These are phyloP conservation scores for Tilletia setariae DNA, from an alignment of 1,284 basidiomycete genomes.

Conservation along the genomic window DNA sequence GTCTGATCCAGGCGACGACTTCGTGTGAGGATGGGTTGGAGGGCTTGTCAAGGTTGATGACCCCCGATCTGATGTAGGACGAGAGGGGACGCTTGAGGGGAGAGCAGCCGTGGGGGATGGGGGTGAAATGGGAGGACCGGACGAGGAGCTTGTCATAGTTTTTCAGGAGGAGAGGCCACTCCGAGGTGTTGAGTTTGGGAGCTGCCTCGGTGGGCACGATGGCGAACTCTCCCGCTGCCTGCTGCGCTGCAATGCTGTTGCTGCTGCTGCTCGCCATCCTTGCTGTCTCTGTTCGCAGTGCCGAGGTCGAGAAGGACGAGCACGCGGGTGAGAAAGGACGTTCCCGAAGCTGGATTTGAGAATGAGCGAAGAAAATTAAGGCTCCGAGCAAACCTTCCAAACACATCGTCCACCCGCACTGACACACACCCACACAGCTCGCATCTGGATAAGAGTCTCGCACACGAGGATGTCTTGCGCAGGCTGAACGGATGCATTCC, in stretches of 20 bases:
- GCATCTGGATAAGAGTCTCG: too few species aligned
- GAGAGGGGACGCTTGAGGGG: constrained; percentile 89
- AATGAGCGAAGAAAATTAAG: too few species aligned
- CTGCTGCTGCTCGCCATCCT: too few species aligned
- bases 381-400: too few species aligned
- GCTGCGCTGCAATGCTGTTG: constrained; percentile 19
- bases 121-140: constrained; percentile 94
- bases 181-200: constrained; percentile 70
- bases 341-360: too few species aligned
- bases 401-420: too few species aligned
- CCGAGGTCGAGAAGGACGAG: too few species aligned
- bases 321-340: too few species aligned
- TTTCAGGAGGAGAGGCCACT: constrained; percentile 97
- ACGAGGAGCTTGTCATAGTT: constrained; percentile 89
- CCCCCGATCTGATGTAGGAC: constrained; percentile 91
- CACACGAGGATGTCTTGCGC: too few species aligned
- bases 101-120: constrained; percentile 84
- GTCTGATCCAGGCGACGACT: constrained; percentile 96
- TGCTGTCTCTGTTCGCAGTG: too few species aligned
- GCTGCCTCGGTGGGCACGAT: constrained; percentile 57
- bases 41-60: constrained; percentile 99
- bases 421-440: too few species aligned
- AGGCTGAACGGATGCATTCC: too few species aligned
- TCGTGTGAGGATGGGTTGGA: constrained; percentile 99
- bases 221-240: constrained; percentile 52